Evolutionary conservation across 441 rosid species (phyloP), one percentile per base, ranked within the genome.

Genomic region (Erodium texanum): DNA sequence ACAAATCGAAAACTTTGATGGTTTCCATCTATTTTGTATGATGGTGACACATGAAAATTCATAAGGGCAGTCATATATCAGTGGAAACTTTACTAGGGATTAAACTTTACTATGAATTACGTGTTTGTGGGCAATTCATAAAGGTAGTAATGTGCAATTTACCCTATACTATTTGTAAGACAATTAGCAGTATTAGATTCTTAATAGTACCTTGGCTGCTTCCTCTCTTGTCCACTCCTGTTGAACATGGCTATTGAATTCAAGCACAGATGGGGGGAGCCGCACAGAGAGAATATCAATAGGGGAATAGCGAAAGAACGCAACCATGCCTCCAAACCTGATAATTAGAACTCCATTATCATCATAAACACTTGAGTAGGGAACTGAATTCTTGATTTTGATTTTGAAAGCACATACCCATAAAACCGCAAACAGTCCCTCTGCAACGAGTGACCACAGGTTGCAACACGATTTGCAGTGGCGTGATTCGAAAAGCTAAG

Each of bases 401-500:
- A 56, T 19, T 19, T 16, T 19, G 11, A 45, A 68, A 54, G 70
- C 77, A 50, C 68, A 64, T 89, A 95, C 99, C 99, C 99, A 74
- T 95, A 95, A 83, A 90, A 95, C 71, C 97, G 96, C 77, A 95
- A 97, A 78, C 99, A 95, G 79, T 95, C 98, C 82, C 99, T 86
- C 63, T 95, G 99, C 27, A 95, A 82, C 74, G 99, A 95, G 84
- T 95, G 99, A 72, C 99, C 99, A 71, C 99, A 92, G 64, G 95
- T 89, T 34, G 99, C 99, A 56, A 90, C 98, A 80, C 99, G 83
- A 82, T 96, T 95, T 64, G 99, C 99, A 68, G 99, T 95, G 24
- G 98, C 99, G 79, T 95, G 98, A 75, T 95, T 95, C 73, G 99
- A 95, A 80, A 95, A 95, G 77, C 98, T 92, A 70, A 95, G 98